A percentile compares a stretch with the other conserved stretches of the same genome.
Conservation (phyloP, 2,329 filamentous ascomycete genomes). For the Dactylellina drechsleri region DNA sequence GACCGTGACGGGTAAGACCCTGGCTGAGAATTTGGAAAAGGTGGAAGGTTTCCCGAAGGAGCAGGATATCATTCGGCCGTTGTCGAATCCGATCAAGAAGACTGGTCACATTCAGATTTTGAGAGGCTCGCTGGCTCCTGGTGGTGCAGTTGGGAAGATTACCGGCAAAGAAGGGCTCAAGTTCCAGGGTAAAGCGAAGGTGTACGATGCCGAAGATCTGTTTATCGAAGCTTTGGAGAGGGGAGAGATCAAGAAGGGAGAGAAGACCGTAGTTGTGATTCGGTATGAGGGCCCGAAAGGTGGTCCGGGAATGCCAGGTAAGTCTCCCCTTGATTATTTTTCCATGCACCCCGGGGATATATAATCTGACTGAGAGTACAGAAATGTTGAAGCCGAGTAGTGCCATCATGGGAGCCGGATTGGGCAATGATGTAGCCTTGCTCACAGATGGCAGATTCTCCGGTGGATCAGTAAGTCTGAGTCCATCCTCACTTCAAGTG, state of each 20-base stretch:
- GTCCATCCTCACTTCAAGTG: not conserved
- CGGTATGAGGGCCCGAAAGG: constrained; percentile 79
- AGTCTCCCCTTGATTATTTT: not conserved
- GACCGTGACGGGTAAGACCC: constrained; percentile 70
- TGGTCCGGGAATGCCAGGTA: constrained; percentile 73
- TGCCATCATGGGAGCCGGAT: constrained; percentile 77
- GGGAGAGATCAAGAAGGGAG: constrained; percentile 76
- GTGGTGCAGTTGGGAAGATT: constrained; percentile 78
- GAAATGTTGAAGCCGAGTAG: constrained; percentile 79
- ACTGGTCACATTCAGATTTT: constrained; percentile 80
- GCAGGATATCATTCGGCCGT: constrained; percentile 75
- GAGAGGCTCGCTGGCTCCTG: constrained; percentile 74
- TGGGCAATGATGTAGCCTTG: constrained; percentile 75
- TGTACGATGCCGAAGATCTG: constrained; percentile 75
- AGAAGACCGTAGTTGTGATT: constrained; percentile 80
- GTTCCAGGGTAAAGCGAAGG: constrained; percentile 76
- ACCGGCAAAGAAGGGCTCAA: constrained; percentile 77
- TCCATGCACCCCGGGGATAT: not conserved
- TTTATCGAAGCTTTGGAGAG: constrained; percentile 75
- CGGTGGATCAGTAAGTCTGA: constrained; percentile 64
- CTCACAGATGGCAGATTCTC: constrained; percentile 76
- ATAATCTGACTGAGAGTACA: constrained; percentile 28
- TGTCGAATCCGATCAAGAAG: constrained; percentile 75
- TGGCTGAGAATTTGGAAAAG: constrained; percentile 70
- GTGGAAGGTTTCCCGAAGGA: constrained; percentile 73